Evolutionary conservation across 345 rosid species (phyloP).

Genomic region (Moricandia arvensis): DNA sequence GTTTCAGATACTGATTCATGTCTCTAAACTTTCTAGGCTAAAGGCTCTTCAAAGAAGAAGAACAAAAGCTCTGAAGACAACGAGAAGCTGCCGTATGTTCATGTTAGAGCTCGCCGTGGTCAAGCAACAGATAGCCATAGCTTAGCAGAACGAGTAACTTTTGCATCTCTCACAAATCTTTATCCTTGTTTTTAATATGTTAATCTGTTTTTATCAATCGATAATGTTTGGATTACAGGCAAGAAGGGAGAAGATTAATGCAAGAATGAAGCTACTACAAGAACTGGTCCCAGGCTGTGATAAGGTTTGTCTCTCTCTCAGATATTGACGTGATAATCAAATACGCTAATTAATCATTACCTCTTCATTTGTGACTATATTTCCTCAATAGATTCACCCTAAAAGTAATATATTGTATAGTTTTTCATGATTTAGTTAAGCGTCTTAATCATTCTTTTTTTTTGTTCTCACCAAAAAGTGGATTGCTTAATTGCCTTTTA

Average conservation of each 20-base stretch:
- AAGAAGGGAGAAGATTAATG: conserved; percentile 76
- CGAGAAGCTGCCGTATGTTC: conserved; percentile 69
- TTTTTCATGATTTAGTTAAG: background rate
- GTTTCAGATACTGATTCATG: background rate
- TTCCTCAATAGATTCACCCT: conserved; percentile 27
- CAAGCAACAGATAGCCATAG: conserved; percentile 84
- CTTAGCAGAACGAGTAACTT: conserved; percentile 70
- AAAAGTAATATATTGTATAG: conserved; percentile 21
- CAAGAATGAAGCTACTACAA: conserved; percentile 71
- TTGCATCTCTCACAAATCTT: background rate
- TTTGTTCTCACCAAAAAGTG: background rate
- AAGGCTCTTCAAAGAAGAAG: conserved; percentile 67
- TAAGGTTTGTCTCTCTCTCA: conserved; percentile 56
- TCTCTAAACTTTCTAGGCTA: conserved; percentile 34
- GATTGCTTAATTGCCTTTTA: conserved; percentile 1
- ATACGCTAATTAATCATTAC: conserved; percentile 48
- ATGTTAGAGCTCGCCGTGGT: conserved; percentile 78
- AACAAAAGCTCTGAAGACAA: conserved; percentile 50
- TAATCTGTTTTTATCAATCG: conserved; percentile 19
- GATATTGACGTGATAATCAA: conserved; percentile 27
- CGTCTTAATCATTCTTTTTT: background rate
- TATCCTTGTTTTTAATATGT: background rate
- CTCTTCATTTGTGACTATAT: conserved; percentile 33
- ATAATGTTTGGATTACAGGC: conserved; percentile 45
- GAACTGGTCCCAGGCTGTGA: conserved; percentile 87